Base-by-base conservation (phyloP, 192 early-diverging fungal species). In the Coemansia sp. region DNA sequence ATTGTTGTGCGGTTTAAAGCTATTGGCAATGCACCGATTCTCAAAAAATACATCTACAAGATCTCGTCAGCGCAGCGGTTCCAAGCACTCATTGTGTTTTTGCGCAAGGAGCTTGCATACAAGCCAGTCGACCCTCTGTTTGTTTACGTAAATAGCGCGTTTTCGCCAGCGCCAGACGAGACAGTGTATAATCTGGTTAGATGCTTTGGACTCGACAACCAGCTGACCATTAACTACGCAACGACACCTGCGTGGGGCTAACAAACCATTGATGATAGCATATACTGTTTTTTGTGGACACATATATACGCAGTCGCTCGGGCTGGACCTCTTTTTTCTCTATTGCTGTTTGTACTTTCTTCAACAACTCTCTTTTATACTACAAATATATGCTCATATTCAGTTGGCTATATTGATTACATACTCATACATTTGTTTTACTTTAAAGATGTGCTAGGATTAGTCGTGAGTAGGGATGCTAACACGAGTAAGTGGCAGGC, bases 91-190 rank as follows among this genome's bases (percentile, higher is more conserved):
- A 94, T 94, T 27, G 74, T 87, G 60, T 97, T 97, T 65, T 72
- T 97, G 59, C 85, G 92, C 17, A 92, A 89, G 68, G 89, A 97
- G 73, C 85, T 97, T 25, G 85, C 88, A 34, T 93, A 90, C 70
- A 87, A 90, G 66, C 74, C 87, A 12, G 83, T 85, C 4, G 94
- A 95, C 66, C 89, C 90, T 15, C 68, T 93, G 93, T 94, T 97
- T 71, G 79, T 97, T 23, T 97, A 97, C 76, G 87, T 97, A 17
- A 95, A 94, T 73, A 92, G 90, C 70, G 92, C 94, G n/a, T 97
- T 97, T 77, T 90, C 94, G 12, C 95, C 95, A 10, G 87, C 95
- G 32, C 95, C 95, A 15, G 95, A 97, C 71, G 95, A 95, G 79
- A 87, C 88, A 31, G 89, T 97, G 4, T 80, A 85, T 7, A 95